Evolutionary conservation across 495 filamentous ascomycete genomes (phyloP).

Genomic region (Pyrenula massariospora): DNA sequence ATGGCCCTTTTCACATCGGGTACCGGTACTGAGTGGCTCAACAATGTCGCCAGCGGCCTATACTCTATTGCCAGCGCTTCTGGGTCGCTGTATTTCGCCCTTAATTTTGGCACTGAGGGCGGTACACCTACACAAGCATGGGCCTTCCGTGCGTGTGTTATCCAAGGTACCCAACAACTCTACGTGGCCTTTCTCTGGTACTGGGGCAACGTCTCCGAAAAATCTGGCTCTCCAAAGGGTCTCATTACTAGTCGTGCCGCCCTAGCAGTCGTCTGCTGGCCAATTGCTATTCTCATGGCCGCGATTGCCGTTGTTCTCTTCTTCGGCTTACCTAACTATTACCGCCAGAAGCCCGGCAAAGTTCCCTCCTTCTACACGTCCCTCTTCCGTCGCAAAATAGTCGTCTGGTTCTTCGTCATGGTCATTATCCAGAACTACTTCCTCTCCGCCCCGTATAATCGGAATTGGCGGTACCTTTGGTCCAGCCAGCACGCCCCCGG

Average conservation of each 20-base stretch:
- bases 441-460: slow-evolving; percentile 41
- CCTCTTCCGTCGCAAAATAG: slow-evolving; percentile 44
- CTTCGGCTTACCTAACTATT: slow-evolving; percentile 44
- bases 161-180: slow-evolving; percentile 53
- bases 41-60: slow-evolving; percentile 39
- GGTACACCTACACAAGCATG: slow-evolving; percentile 49
- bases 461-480: slow-evolving; percentile 45
- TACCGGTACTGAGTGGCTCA: slow-evolving; percentile 25
- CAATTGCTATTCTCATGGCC: slow-evolving; percentile 39
- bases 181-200: slow-evolving; percentile 56
- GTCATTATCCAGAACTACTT: slow-evolving; percentile 49
- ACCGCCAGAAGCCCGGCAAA: slow-evolving; percentile 26
- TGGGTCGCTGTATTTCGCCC: slow-evolving; percentile 42
- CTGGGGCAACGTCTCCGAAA: slow-evolving; percentile 38
- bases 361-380: slow-evolving; percentile 38
- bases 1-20: slow-evolving; percentile 30
- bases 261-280: slow-evolving; percentile 34
- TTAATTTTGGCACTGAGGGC: slow-evolving; percentile 49
- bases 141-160: slow-evolving; percentile 51
- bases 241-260: slow-evolving; percentile 11
- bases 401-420: slow-evolving; percentile 36
- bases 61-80: slow-evolving; percentile 41
- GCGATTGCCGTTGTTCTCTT: slow-evolving; percentile 35
- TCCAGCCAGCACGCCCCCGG: slow-evolving; percentile 27
- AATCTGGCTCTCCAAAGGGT: slow-evolving; percentile 14